Evolutionary conservation across 306 rosid genomes (phyloP).

Genomic region (Vachellia pachyceras): DNA sequence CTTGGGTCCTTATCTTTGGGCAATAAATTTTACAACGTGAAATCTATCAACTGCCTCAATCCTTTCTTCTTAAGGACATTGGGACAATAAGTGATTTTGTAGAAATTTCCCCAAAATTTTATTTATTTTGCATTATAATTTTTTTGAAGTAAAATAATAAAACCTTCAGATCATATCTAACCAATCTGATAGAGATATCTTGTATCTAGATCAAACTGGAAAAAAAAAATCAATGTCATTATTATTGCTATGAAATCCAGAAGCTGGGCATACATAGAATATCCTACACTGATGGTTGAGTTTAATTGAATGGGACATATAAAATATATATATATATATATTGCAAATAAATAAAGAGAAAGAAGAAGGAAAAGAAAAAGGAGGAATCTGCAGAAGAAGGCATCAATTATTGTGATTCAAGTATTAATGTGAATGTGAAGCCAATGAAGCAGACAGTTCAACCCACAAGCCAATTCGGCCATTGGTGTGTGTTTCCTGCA

Average conservation of each 20-base stretch:
- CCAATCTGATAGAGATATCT: background rate
- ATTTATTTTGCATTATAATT: background rate
- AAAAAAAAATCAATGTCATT: background rate
- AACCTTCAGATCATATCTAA: background rate
- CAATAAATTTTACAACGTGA: too few relatives aligned
- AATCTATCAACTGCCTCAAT: too few relatives aligned
- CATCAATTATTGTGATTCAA: slow-evolving; percentile 34
- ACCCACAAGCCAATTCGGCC: slow-evolving; percentile 29
- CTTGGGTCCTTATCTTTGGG: too few relatives aligned
- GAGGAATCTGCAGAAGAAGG: background rate
- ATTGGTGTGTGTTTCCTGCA: slow-evolving; percentile 36
- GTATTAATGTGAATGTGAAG: slow-evolving; percentile 19
- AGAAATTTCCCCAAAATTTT: too few relatives aligned
- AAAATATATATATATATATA: too few relatives aligned
- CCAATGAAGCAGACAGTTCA: slow-evolving; percentile 38
- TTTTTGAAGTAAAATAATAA: background rate
- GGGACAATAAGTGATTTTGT: too few relatives aligned
- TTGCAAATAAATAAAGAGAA: too few relatives aligned
- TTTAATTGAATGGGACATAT: background rate
- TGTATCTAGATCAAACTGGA: background rate
- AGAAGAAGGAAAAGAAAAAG: background rate
- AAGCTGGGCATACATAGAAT: background rate
- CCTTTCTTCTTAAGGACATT: too few relatives aligned
- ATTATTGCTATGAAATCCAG: slow-evolving; percentile 20
- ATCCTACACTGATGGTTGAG: slow-evolving; percentile 20